phyloP scores from a whole-genome alignment of 1,284 basidiomycete species.

The Takashimella koratensis region DNA sequence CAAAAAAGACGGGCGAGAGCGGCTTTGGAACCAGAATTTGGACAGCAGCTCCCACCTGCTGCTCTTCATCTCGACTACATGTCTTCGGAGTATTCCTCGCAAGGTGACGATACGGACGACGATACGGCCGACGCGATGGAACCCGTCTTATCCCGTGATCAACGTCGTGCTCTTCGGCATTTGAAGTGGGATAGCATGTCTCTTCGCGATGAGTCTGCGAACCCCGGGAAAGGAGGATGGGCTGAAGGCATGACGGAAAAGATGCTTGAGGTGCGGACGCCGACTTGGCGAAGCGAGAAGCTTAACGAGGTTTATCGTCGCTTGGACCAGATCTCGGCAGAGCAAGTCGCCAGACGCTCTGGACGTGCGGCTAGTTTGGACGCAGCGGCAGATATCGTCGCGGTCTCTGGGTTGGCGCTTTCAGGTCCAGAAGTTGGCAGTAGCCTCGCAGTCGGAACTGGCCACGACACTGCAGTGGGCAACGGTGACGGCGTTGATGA shows the following conservation, averaged over 20 bases:
- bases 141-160: neutral
- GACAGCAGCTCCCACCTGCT: slow-evolving; percentile 21
- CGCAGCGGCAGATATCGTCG: neutral
- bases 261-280: slow-evolving; percentile 65
- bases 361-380: slow-evolving; percentile 2
- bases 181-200: neutral
- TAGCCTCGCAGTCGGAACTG: neutral
- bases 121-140: slow-evolving; percentile 8
- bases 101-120: slow-evolving; percentile 33
- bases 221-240: slow-evolving; percentile 65
- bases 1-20: slow-evolving; percentile 43
- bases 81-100: slow-evolving; percentile 48
- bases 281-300: slow-evolving; percentile 40
- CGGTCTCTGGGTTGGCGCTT: too few species aligned
- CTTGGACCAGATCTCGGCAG: slow-evolving; percentile 29
- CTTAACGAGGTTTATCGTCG: slow-evolving; percentile 35
- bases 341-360: slow-evolving; percentile 19
- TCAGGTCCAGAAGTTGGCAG: slow-evolving; percentile 2
- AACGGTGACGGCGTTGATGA: neutral
- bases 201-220: neutral
- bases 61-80: slow-evolving; percentile 47
- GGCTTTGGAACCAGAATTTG: slow-evolving; percentile 24
- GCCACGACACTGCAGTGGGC: neutral
- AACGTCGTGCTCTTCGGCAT: neutral
- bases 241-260: slow-evolving; percentile 55